These are phyloP conservation scores for Stellera chamaejasme DNA, from an alignment of 345 rosid genomes.

Conservation along the genomic window DNA sequence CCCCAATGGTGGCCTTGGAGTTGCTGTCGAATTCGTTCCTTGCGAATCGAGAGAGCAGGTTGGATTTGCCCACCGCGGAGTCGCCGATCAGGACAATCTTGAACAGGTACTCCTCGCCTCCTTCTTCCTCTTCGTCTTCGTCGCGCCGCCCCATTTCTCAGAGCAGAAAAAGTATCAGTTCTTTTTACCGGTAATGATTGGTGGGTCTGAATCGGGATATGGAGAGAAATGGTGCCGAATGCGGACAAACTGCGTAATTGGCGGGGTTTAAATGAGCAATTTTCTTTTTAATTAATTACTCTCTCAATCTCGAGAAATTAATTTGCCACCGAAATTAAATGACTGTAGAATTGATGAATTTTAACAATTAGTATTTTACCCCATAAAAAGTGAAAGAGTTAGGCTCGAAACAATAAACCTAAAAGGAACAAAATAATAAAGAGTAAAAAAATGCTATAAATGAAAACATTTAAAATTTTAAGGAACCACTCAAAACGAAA, in stretches of 20 bases:
- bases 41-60: slow-evolving; percentile 69
- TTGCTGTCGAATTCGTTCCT: slow-evolving; percentile 79
- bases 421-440: background rate
- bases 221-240: slow-evolving; percentile 17
- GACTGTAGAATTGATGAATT: background rate
- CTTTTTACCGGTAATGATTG: background rate
- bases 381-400: background rate
- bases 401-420: background rate
- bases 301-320: background rate
- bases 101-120: slow-evolving; percentile 72
- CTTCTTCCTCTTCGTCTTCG: slow-evolving; percentile 14
- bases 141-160: slow-evolving; percentile 31
- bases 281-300: background rate
- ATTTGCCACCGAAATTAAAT: background rate
- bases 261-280: slow-evolving; percentile 20
- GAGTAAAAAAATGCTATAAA: no score
- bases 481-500: background rate
- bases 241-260: slow-evolving; percentile 45
- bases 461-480: background rate
- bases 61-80: slow-evolving; percentile 93
- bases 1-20: slow-evolving; percentile 93
- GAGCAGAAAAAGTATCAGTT: background rate
- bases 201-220: background rate
- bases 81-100: slow-evolving; percentile 92
- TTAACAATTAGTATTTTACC: background rate